phyloP scores from a whole-genome alignment of 495 filamentous ascomycete species.

The Staphylotrichum tortipilum region DNA sequence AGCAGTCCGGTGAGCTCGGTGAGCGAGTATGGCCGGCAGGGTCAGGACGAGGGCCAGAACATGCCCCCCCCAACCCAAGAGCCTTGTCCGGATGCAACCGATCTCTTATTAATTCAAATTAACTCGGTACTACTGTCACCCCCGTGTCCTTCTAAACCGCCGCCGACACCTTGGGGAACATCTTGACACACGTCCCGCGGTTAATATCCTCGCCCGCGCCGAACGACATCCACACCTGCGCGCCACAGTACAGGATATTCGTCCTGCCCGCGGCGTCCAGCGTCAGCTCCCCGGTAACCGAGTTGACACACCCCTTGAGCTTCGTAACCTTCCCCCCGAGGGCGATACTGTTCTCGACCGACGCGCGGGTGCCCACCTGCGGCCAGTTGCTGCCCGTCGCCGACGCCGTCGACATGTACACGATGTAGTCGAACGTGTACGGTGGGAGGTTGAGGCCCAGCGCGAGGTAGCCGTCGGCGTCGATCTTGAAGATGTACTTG shows the following conservation, averaged over 20 bases:
- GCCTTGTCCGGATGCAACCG: too few relatives aligned
- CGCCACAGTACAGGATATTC: slow-evolving; percentile 2
- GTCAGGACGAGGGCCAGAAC: too few relatives aligned
- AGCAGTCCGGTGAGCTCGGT: too few relatives aligned
- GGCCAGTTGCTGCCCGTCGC: neutral
- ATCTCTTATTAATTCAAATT: too few relatives aligned
- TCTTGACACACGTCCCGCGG: neutral
- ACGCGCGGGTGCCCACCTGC: neutral
- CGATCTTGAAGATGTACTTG: neutral
- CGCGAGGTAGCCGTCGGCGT: neutral
- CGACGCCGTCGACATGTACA: neutral
- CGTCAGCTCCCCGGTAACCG: neutral
- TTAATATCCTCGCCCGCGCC: slow-evolving; percentile 2
- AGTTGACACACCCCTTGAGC: neutral
- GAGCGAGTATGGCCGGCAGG: too few relatives aligned
- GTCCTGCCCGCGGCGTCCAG: slow-evolving; percentile 1
- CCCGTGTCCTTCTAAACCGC: too few relatives aligned
- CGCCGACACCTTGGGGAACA: neutral
- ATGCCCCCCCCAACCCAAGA: too few relatives aligned
- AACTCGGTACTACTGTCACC: too few relatives aligned
- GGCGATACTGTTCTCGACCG: neutral
- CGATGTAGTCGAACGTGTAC: neutral
- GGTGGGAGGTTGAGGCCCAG: neutral
- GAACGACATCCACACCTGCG: slow-evolving; percentile 1
- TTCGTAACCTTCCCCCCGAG: neutral